Percentiles rank a stretch among this genome's conserved stretches.
These are phyloP conservation scores for Kwoniella pini DNA, from an alignment of 768 basidiomycete species.

Conservation along the genomic window DNA sequence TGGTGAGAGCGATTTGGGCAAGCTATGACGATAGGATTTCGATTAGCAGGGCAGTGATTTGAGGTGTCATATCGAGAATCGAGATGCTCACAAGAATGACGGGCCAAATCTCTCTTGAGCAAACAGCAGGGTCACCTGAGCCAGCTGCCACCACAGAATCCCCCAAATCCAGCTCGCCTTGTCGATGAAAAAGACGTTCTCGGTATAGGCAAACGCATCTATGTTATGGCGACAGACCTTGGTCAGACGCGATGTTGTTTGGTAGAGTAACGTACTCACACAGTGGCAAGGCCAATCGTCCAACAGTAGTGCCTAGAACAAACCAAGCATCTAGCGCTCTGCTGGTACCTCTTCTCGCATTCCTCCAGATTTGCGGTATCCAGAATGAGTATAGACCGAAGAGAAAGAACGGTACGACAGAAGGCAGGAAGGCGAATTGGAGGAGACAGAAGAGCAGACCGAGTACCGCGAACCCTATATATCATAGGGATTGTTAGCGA, in stretches of 20 bases:
- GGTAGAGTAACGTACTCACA: conserved; percentile 71
- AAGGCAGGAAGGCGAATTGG: conserved; percentile 65
- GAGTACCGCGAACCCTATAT: conserved; percentile 62
- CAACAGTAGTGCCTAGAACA: conserved; percentile 71
- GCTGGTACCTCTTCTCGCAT: conserved; percentile 67
- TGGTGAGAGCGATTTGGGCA: conserved; percentile 58
- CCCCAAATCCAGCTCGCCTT: conserved; percentile 70
- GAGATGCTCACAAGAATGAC: conserved; percentile 64
- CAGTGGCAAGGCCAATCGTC: conserved; percentile 68
- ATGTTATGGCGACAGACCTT: too few relatives aligned
- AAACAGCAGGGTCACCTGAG: conserved; percentile 66
- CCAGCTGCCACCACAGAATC: conserved; percentile 63
- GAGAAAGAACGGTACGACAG: conserved; percentile 68
- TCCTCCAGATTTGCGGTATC: conserved; percentile 80
- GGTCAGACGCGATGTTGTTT: too few relatives aligned
- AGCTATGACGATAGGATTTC: conserved; percentile 51
- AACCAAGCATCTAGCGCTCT: conserved; percentile 72
- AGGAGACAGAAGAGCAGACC: conserved; percentile 72
- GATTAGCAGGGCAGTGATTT: background rate
- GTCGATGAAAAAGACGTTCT: conserved; percentile 80
- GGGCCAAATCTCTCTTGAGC: conserved; percentile 78
- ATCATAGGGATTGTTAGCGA: background rate
- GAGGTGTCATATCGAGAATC: background rate
- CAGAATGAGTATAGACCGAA: conserved; percentile 75
- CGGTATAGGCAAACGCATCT: conserved; percentile 83